Evolutionary conservation across 306 rosid species (phyloP).

Genomic region (Corylus americana): DNA sequence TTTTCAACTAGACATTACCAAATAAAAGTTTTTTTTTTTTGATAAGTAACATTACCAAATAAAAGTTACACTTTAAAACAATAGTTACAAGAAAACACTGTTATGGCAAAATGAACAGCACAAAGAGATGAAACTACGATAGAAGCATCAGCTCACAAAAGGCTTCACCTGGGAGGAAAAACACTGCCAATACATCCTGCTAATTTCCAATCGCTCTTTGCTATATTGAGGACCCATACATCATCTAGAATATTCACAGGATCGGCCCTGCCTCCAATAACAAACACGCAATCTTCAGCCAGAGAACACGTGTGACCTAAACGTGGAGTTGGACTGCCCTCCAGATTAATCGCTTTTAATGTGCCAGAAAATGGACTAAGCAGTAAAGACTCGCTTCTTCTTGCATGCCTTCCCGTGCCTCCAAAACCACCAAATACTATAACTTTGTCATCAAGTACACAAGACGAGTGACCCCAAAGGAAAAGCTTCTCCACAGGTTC

Average conservation of each 20-base stretch:
- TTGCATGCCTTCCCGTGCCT: slow-evolving; percentile 84
- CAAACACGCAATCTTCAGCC: slow-evolving; percentile 62
- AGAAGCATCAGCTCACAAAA: background rate
- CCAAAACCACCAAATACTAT: slow-evolving; percentile 92
- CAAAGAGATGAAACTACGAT: slow-evolving; percentile 1
- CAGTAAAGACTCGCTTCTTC: slow-evolving; percentile 62
- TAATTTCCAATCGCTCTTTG: slow-evolving; percentile 59
- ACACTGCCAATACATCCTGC: slow-evolving; percentile 50
- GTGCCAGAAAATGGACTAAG: slow-evolving; percentile 58
- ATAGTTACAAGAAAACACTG: background rate
- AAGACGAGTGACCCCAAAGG: slow-evolving; percentile 89
- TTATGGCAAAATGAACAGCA: slow-evolving; percentile 6
- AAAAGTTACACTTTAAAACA: background rate
- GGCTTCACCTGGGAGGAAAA: slow-evolving; percentile 73
- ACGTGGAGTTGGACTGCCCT: slow-evolving; percentile 58
- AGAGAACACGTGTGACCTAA: slow-evolving; percentile 75
- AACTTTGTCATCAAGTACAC: slow-evolving; percentile 42
- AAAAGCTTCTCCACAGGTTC: slow-evolving; percentile 70
- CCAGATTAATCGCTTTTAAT: slow-evolving; percentile 39
- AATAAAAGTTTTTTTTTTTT: background rate
- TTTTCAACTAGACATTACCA: slow-evolving; percentile 6
- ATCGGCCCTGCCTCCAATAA: slow-evolving; percentile 87
- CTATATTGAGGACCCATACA: slow-evolving; percentile 60
- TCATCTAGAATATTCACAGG: slow-evolving; percentile 77
- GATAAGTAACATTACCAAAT: slow-evolving; percentile 1